phyloP scores from a whole-genome alignment of 2,329 filamentous ascomycete genomes.

The Hansfordia pulvinata region DNA sequence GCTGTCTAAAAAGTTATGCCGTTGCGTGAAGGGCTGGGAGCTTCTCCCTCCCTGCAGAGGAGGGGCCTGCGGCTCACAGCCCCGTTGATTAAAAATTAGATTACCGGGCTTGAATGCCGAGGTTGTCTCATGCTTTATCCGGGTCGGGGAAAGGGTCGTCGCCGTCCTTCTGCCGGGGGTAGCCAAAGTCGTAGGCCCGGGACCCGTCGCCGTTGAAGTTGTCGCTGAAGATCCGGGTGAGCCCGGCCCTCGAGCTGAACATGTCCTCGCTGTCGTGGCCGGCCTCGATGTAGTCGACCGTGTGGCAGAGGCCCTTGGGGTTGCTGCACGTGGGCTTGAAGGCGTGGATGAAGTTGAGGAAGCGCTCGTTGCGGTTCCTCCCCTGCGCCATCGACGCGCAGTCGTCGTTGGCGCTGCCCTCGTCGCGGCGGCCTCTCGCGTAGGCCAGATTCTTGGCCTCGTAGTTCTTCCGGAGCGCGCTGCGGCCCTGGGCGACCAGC shows the following conservation, averaged over 20 bases:
- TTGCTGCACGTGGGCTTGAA: constrained; percentile 17
- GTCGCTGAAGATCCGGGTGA: constrained; percentile 20
- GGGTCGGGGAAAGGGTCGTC: constrained; percentile 20
- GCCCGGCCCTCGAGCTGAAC: constrained; percentile 18
- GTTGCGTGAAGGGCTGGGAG: too few species aligned
- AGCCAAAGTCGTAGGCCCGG: constrained; percentile 19
- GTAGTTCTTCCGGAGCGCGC: constrained; percentile 17
- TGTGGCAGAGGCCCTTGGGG: constrained; percentile 18
- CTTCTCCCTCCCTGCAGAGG: too few species aligned
- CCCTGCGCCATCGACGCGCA: constrained; percentile 18
- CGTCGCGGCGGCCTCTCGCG: constrained; percentile 17
- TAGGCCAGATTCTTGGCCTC: constrained; percentile 18
- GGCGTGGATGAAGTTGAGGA: constrained; percentile 22
- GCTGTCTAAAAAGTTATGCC: too few species aligned
- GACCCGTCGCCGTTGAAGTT: constrained; percentile 20
- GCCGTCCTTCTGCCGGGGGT: constrained; percentile 16
- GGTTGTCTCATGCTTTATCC: too few species aligned
- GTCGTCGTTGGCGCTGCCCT: constrained; percentile 16
- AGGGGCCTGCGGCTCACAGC: too few species aligned
- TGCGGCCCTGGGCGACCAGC: constrained; percentile 14
- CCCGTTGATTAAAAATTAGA: too few species aligned
- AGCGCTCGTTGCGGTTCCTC: constrained; percentile 20
- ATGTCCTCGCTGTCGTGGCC: constrained; percentile 20
- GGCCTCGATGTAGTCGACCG: constrained; percentile 17
- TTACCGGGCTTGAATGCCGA: too few species aligned